phyloP scores from a whole-genome alignment of 2,329 filamentous ascomycete species.

The Colletotrichum nymphaeae region DNA sequence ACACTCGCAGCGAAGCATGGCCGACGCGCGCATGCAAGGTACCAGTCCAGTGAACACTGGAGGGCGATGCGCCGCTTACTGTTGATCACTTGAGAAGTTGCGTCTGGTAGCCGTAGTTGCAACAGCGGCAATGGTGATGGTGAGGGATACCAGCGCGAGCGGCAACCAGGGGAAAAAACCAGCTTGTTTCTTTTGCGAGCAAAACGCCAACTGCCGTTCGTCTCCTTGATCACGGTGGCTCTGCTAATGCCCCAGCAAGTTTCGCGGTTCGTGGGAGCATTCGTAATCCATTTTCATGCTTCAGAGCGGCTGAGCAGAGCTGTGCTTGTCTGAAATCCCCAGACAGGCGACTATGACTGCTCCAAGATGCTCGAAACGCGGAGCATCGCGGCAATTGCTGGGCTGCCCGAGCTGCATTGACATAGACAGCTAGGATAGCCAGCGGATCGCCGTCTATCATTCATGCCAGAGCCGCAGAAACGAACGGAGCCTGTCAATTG shows the following conservation, averaged over 20 bases:
- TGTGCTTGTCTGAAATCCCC: slow-evolving; percentile 5
- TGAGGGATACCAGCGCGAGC: slow-evolving; percentile 14
- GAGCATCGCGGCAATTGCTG: slow-evolving; percentile 20
- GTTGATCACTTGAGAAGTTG: slow-evolving; percentile 18
- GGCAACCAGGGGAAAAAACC: slow-evolving; percentile 5
- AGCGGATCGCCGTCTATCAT: slow-evolving; percentile 26
- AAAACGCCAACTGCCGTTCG: slow-evolving; percentile 26
- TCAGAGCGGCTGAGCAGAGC: slow-evolving; percentile 17
- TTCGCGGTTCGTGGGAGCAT: slow-evolving; percentile 20
- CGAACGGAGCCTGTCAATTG: slow-evolving; percentile 12
- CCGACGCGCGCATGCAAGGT: slow-evolving; percentile 31
- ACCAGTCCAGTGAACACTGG: slow-evolving; percentile 23
- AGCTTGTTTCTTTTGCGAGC: slow-evolving; percentile 12
- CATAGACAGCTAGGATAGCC: slow-evolving; percentile 14
- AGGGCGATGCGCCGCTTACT: slow-evolving; percentile 18
- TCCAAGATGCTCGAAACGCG: slow-evolving; percentile 18
- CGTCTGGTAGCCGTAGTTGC: slow-evolving; percentile 9
- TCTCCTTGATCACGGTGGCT: slow-evolving; percentile 20
- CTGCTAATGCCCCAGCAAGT: not conserved
- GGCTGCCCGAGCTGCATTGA: slow-evolving; percentile 30
- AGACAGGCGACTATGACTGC: slow-evolving; percentile 4
- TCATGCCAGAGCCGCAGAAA: slow-evolving; percentile 34
- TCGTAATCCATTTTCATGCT: slow-evolving; percentile 29
- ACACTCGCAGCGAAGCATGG: slow-evolving; percentile 12
- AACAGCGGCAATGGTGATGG: slow-evolving; percentile 25